A percentile compares a stretch with the other conserved stretches of the same genome.
Conservation (phyloP, 2,329 filamentous ascomycete species). For the Thermothelomyces thermophilus region DNA sequence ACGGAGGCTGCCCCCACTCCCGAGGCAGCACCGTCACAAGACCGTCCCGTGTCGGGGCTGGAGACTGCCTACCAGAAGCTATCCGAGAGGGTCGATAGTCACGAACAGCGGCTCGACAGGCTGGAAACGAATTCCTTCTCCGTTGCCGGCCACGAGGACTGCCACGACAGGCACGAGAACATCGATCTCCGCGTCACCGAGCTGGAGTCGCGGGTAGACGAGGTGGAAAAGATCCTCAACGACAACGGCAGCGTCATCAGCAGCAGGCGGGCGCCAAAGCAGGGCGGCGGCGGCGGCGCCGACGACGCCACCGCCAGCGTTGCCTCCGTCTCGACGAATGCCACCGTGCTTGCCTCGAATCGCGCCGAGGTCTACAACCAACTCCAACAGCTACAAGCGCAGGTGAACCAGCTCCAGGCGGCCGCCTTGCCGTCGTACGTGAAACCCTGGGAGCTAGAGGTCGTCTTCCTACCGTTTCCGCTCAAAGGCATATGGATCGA, state of each 20-base stretch:
- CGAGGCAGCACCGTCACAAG: conserved; percentile 13
- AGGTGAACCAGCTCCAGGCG: conserved; percentile 49
- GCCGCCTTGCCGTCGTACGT: conserved; percentile 53
- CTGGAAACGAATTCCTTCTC: conserved; percentile 67
- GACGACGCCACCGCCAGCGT: conserved; percentile 43
- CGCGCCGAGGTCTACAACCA: conserved; percentile 44
- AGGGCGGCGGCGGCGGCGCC: conserved; percentile 33
- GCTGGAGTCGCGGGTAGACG: conserved; percentile 57
- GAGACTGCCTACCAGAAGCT: conserved; percentile 37
- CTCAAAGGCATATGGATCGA: conserved; percentile 51
- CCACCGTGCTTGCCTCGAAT: conserved; percentile 34
- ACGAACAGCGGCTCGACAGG: conserved; percentile 59
- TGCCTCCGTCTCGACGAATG: conserved; percentile 40
- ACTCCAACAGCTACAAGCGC: conserved; percentile 44
- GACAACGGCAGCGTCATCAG: conserved; percentile 38
- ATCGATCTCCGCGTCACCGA: conserved; percentile 62
- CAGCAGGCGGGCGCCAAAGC: conserved; percentile 32
- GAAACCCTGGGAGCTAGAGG: conserved; percentile 67
- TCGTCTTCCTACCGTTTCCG: conserved; percentile 67
- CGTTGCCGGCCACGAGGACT: conserved; percentile 59
- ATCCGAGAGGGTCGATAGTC: conserved; percentile 48
- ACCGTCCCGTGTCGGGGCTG: not conserved
- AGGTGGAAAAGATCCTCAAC: conserved; percentile 49
- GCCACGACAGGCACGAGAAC: conserved; percentile 60
- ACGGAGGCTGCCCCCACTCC: conserved; percentile 5